Evolutionary conservation across 768 basidiomycete species (phyloP).

Genomic region (Lanmaoa pseudosensibilis): DNA sequence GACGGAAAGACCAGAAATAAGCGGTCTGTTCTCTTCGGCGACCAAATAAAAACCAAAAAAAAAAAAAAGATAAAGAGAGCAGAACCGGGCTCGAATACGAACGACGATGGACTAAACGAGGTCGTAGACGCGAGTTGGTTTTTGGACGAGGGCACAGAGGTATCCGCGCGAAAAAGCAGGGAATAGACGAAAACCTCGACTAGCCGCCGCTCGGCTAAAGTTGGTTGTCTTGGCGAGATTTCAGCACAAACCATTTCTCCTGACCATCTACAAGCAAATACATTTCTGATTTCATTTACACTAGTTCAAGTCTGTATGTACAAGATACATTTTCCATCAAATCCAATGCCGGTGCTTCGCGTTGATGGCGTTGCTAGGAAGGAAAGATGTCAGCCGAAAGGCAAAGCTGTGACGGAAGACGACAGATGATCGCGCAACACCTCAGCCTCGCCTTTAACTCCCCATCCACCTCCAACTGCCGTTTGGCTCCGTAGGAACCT

Average conservation of each 20-base stretch:
- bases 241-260: neutral
- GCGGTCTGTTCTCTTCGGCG: neutral
- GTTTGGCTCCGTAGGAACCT: slow-evolving; percentile 29
- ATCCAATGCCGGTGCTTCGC: neutral
- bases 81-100: neutral
- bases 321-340: neutral
- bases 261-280: neutral
- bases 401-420: neutral
- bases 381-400: slow-evolving; percentile 2
- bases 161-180: slow-evolving; percentile 13
- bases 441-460: slow-evolving; percentile 93
- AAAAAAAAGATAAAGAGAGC: neutral
- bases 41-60: slow-evolving; percentile 4
- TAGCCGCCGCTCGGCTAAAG: slow-evolving; percentile 18
- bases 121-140: slow-evolving; percentile 12
- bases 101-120: neutral
- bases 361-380: slow-evolving; percentile 1
- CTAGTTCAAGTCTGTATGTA: neutral
- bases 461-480: slow-evolving; percentile 67
- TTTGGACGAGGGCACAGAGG: slow-evolving; percentile 2
- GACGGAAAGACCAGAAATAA: neutral
- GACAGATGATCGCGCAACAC: slow-evolving; percentile 19
- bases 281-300: neutral
- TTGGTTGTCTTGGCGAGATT: neutral
- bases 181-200: neutral